phyloP scores from a whole-genome alignment of 305 asterid species.

The Fraxinus nigra region DNA sequence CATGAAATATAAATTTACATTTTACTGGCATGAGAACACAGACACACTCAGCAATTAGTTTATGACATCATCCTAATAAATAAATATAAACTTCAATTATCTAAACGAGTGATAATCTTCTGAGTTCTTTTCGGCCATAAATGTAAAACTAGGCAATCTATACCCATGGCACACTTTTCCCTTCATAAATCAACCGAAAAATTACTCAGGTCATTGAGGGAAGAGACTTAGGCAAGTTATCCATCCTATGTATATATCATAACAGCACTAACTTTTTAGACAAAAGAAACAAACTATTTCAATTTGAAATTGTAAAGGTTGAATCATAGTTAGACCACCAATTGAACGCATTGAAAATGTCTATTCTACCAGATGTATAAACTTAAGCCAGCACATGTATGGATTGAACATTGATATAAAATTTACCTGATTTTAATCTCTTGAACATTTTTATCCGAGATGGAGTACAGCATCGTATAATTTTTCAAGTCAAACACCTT shows the following conservation, averaged over 20 bases:
- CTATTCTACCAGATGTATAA: not conserved
- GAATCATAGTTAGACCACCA: not conserved
- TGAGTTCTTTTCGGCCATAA: not conserved
- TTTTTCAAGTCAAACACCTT: constrained; percentile 97
- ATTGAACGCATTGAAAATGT: not conserved
- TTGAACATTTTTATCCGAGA: constrained; percentile 86
- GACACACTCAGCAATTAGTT: not conserved
- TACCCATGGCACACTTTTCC: not conserved
- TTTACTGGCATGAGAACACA: not conserved
- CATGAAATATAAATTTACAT: too few relatives aligned
- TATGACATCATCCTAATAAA: not conserved
- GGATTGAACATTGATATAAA: constrained; percentile 3
- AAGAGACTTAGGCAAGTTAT: not conserved
- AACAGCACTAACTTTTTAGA: not conserved
- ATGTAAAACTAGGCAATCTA: not conserved
- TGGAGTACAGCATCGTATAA: constrained; percentile 89
- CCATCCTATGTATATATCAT: not conserved
- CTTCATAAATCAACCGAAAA: not conserved
- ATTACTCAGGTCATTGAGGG: not conserved
- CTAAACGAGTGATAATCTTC: not conserved
- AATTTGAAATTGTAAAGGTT: not conserved
- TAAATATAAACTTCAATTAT: not conserved
- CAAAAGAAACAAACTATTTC: not conserved
- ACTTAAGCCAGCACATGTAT: not conserved
- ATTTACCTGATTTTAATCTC: constrained; percentile 91